Base-by-base conservation (phyloP, 495 filamentous ascomycete genomes). In the Bryoglossum gracile region DNA sequence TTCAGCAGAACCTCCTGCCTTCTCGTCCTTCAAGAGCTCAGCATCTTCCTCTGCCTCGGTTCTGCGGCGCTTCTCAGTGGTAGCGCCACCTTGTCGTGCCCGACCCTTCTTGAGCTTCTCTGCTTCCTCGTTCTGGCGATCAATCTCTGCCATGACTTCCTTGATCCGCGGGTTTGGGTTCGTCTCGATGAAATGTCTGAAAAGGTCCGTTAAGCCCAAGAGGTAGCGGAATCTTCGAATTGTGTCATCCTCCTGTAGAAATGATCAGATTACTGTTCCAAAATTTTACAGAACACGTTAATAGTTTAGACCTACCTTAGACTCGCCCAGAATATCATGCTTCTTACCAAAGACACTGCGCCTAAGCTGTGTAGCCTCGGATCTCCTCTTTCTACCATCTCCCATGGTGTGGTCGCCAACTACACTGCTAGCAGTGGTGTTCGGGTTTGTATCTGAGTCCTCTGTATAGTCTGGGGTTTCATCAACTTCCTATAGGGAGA, bases 31-130 rank as follows among this genome's bases (percentile, higher is more conserved):
- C 53, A 99, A 68, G 14, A 99, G 70, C 67, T 99, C 94, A 16
- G 88, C 92, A 61, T 99, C 94, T 68, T 99, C 94, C 59, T 99
- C 94, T 60, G 94, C 87, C 63, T 99, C 94, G 10, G 94, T 99
- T 57, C 89, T 77, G 53, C 92, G 82, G 47, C 83, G 79, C 53
- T 89, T 77, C 33, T 86, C 84, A 25, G 73, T 85, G 54, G 80
- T 78, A n/a, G 91, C 89, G 52, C 89, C 91, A 34, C 89, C 89
- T 54, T 85, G 81, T 50, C 92, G 82, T 53, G 78, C 72, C 43
- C 81, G 76, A 25, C 80, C 84, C 58, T 86, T 87, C 64, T 83
- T 86, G 9, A 73, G 71, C 58, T 76, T 86, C 16, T 68, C 71
- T 33, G 82, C 80, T 54, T 94, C 87, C 14, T 78, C 84, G 64